Percentiles rank a stretch among this genome's conserved stretches.
phyloP scores from a whole-genome alignment of 108 stramenopile genomes.

The Pseudonitzschia multistriata region DNA sequence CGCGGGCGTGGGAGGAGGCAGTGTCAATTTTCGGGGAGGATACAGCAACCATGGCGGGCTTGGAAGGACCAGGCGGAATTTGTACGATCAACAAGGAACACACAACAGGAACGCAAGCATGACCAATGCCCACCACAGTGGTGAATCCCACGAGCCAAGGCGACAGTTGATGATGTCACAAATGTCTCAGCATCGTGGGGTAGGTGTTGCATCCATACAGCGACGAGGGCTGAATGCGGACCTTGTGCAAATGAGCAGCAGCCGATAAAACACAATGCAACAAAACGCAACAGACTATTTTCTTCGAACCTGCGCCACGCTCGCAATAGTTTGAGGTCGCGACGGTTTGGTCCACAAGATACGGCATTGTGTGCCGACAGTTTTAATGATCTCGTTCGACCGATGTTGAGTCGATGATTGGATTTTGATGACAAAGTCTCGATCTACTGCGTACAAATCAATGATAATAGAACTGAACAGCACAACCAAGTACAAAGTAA shows the following conservation, averaged over 20 bases:
- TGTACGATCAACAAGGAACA: not conserved
- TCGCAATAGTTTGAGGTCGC: too few species aligned
- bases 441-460: too few species aligned
- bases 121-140: not conserved
- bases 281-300: too few species aligned
- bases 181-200: constrained; percentile 17
- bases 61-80: constrained; percentile 16
- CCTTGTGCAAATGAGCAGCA: not conserved
- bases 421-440: too few species aligned
- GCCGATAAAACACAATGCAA: too few species aligned
- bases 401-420: too few species aligned
- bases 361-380: too few species aligned
- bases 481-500: too few species aligned
- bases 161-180: constrained; percentile 1
- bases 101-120: not conserved
- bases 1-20: constrained; percentile 23
- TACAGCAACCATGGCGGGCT: constrained; percentile 48
- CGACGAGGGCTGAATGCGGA: not conserved
- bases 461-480: too few species aligned
- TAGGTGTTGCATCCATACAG: not conserved
- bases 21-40: constrained; percentile 56
- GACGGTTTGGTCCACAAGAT: too few species aligned
- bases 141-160: not conserved
- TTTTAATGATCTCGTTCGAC: too few species aligned
- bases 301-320: too few species aligned